A percentile compares a stretch with the other conserved stretches of the same genome.
Evolutionary conservation across 441 rosid genomes (phyloP).

Genomic region (Iberis amara): DNA sequence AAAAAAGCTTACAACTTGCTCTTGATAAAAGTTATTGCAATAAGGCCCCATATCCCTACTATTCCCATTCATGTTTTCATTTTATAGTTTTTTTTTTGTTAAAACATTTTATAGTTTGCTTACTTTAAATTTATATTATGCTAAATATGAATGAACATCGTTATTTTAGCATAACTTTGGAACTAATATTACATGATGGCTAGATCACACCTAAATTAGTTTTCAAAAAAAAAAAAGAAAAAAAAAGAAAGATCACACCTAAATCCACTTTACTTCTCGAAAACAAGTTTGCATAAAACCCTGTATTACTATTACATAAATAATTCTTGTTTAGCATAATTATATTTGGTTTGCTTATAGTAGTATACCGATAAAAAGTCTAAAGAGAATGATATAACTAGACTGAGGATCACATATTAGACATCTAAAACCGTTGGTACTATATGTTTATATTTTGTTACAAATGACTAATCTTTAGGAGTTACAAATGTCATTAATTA

Average conservation of each 20-base stretch:
- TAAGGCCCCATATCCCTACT: slow-evolving; percentile 27
- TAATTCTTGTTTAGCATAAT: slow-evolving; percentile 14
- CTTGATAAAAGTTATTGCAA: slow-evolving; percentile 26
- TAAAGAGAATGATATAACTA: slow-evolving; percentile 1
- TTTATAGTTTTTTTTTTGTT: slow-evolving; percentile 16
- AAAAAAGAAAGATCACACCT: slow-evolving; percentile 31
- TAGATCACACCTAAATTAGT: slow-evolving; percentile 29
- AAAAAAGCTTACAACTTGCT: slow-evolving; percentile 30
- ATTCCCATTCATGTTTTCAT: slow-evolving; percentile 29
- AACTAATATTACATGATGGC: slow-evolving; percentile 23
- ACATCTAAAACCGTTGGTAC: slow-evolving; percentile 7
- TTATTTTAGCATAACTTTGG: slow-evolving; percentile 22
- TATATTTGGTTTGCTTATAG: background rate
- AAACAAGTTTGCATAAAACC: slow-evolving; percentile 13
- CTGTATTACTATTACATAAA: slow-evolving; percentile 10
- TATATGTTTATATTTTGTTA: slow-evolving; percentile 1
- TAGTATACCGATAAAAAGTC: slow-evolving; percentile 1
- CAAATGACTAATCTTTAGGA: no score
- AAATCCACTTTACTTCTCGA: slow-evolving; percentile 8
- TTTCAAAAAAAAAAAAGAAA: no score
- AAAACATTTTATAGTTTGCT: slow-evolving; percentile 16
- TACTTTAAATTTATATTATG: slow-evolving; percentile 10
- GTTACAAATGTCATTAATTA: no score
- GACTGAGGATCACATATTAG: slow-evolving; percentile 3
- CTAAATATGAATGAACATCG: slow-evolving; percentile 11